A percentile compares a stretch with the other conserved stretches of the same genome.
Conservation (phyloP, 331 rosid species). For the Stylosanthes scabra region DNA sequence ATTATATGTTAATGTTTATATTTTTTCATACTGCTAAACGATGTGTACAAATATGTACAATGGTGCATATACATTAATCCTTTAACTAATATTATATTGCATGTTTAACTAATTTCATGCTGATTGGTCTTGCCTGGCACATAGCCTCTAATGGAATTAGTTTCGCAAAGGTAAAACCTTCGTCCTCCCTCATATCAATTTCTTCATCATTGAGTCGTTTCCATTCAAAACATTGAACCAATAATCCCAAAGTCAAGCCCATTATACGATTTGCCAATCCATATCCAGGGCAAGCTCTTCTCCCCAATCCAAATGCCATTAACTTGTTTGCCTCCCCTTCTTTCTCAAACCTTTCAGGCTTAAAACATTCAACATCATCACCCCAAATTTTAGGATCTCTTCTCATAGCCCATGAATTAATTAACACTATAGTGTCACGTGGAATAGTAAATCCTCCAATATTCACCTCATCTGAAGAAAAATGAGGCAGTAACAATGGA, state of each 20-base stretch:
- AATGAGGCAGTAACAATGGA: slow-evolving; percentile 53
- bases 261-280: slow-evolving; percentile 46
- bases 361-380: slow-evolving; percentile 36
- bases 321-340: slow-evolving; percentile 24
- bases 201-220: slow-evolving; percentile 38
- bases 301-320: slow-evolving; percentile 49
- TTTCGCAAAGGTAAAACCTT: slow-evolving; percentile 55
- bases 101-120: neutral
- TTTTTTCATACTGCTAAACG: no score
- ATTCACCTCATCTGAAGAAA: slow-evolving; percentile 42
- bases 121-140: slow-evolving; percentile 44
- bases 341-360: slow-evolving; percentile 48
- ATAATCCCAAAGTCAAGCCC: slow-evolving; percentile 28
- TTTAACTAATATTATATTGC: no score
- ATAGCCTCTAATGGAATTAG: slow-evolving; percentile 51
- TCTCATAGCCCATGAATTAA: slow-evolving; percentile 13
- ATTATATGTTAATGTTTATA: no score
- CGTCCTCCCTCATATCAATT: slow-evolving; percentile 53
- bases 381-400: slow-evolving; percentile 52
- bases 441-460: slow-evolving; percentile 43
- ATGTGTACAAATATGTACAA: no score
- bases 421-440: slow-evolving; percentile 42
- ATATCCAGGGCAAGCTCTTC: slow-evolving; percentile 54
- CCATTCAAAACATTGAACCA: slow-evolving; percentile 24
- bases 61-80: no score